Evolutionary conservation across 805 yeast genomes (phyloP).

Genomic region (Wickerhamiella sorbophila): DNA sequence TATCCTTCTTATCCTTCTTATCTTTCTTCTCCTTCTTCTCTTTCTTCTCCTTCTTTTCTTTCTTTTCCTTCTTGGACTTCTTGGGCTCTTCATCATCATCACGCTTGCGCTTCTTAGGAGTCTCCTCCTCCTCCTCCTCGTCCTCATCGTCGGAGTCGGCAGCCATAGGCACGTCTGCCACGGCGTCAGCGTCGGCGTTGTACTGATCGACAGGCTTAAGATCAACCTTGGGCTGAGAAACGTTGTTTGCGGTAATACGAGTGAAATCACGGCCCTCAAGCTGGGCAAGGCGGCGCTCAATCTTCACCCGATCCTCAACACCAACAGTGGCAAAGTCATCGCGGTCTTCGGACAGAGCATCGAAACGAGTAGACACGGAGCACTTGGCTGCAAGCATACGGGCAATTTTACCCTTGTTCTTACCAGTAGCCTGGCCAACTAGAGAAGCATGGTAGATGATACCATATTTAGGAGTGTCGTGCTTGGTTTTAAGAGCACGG

Average conservation of each 20-base stretch:
- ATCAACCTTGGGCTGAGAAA: conserved; percentile 71
- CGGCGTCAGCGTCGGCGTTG: conserved; percentile 87
- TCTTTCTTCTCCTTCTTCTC: conserved; percentile 15
- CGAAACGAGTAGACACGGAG: conserved; percentile 91
- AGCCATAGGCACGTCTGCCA: conserved; percentile 32
- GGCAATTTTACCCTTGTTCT: conserved; percentile 97
- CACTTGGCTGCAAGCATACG: conserved; percentile 98
- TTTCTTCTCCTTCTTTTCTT: conserved; percentile 14
- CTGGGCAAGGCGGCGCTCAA: conserved; percentile 86
- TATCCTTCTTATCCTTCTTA: conserved; percentile 14
- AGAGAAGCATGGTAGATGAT: conserved; percentile 90
- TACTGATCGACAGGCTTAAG: conserved; percentile 74
- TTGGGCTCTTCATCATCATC: conserved; percentile 4
- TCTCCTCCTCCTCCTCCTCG: conserved; percentile 28
- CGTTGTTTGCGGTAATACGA: conserved; percentile 67
- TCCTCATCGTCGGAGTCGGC: conserved; percentile 27
- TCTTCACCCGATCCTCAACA: conserved; percentile 77
- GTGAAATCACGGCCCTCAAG: conserved; percentile 86
- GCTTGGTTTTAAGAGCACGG: conserved; percentile 97
- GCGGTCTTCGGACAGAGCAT: conserved; percentile 92
- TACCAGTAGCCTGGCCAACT: conserved; percentile 96
- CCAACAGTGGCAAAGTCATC: conserved; percentile 93
- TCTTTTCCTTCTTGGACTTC: conserved; percentile 7
- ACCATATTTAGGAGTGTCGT: conserved; percentile 98
- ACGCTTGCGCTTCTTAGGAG: conserved; percentile 28